Base-by-base conservation (phyloP, 2,329 filamentous ascomycete genomes). In the Botryotinia calthae region DNA sequence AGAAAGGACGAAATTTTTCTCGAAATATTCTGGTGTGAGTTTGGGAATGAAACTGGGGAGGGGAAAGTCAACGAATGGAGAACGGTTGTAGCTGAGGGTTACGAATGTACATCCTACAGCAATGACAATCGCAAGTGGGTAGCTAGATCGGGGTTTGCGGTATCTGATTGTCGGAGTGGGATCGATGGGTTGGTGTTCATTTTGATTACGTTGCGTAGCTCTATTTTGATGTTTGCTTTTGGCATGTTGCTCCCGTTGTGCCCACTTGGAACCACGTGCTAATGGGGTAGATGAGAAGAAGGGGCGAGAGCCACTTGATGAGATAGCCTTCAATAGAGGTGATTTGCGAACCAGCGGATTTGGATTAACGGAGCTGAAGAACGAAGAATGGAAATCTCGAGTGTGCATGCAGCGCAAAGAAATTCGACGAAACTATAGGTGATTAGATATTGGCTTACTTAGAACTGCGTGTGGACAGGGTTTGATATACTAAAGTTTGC, bases 71-170 rank as follows among this genome's bases (percentile, higher is more conserved):
- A 40, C 25, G 46, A 54, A 67, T 28, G 46, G 65, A n/a, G 65
- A 68, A 44, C 65, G 65, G n/a, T 68, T 68, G n/a, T 56, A 68
- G 37, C 65, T 68, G 51, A 68, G 37, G 18, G 65, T 68, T 28
- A 68, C 28, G n/a, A 56, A 68, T 44, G 65, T 68, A 44, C 65
- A 68, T 10, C 65, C 65, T 31, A 44, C 48, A 16, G 48, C 65
- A n/a, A 68, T 56, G 10, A 44, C 18, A n/a, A 68, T 51, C 4
- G 65, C 65, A n/a, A 68, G 48, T 22, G 65, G 65, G 65, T 68
- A 68, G 65, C 65, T 68, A 31, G 65, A 68, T 4, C 65, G 37
- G 44, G 63, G 63, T 22, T 6, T 22, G 25, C 18, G 65, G 2
- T 28, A 6, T 42, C n/a, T 56, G 10, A n/a, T 37, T 12, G 16